Evolutionary conservation across 2,329 filamentous ascomycete genomes (phyloP).

Genomic region (Didymella pinodella): DNA sequence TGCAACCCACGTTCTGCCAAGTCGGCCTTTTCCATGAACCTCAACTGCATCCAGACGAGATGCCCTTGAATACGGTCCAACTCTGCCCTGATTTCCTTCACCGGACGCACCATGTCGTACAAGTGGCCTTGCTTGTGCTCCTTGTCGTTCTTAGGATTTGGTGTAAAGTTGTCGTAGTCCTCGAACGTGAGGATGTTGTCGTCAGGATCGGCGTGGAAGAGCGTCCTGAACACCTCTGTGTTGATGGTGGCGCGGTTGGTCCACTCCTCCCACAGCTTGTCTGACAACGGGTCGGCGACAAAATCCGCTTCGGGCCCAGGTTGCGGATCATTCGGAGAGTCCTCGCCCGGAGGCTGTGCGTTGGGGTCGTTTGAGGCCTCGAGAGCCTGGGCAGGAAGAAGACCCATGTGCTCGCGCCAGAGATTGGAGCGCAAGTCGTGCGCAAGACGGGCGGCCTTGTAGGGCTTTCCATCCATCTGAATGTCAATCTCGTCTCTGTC

Average conservation of each 20-base stretch:
- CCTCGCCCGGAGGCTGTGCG: conserved; percentile 74
- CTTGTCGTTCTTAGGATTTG: conserved; percentile 65
- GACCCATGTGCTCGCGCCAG: conserved; percentile 89
- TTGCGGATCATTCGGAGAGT: conserved; percentile 75
- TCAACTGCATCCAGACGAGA: conserved; percentile 93
- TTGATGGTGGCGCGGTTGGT: conserved; percentile 72
- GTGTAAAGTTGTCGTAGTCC: conserved; percentile 82
- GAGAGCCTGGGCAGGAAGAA: conserved; percentile 75
- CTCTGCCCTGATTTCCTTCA: conserved; percentile 75
- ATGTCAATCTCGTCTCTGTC: conserved; percentile 76
- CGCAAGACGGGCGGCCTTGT: conserved; percentile 81
- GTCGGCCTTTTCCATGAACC: conserved; percentile 81
- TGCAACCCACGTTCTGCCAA: conserved; percentile 91
- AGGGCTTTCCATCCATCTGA: conserved; percentile 80
- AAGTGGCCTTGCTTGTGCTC: conserved; percentile 79
- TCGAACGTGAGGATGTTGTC: conserved; percentile 87
- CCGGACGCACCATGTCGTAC: conserved; percentile 72
- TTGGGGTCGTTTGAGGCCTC: conserved; percentile 74
- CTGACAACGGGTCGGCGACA: conserved; percentile 66
- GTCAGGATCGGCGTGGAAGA: conserved; percentile 90
- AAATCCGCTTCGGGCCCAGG: conserved; percentile 72
- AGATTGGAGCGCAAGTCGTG: conserved; percentile 81
- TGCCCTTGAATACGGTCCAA: conserved; percentile 85
- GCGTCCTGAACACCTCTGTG: conserved; percentile 76
- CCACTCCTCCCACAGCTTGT: conserved; percentile 71